Conservation (phyloP, 208 protist species). For the Kentomonas sorsogonicus region DNA sequence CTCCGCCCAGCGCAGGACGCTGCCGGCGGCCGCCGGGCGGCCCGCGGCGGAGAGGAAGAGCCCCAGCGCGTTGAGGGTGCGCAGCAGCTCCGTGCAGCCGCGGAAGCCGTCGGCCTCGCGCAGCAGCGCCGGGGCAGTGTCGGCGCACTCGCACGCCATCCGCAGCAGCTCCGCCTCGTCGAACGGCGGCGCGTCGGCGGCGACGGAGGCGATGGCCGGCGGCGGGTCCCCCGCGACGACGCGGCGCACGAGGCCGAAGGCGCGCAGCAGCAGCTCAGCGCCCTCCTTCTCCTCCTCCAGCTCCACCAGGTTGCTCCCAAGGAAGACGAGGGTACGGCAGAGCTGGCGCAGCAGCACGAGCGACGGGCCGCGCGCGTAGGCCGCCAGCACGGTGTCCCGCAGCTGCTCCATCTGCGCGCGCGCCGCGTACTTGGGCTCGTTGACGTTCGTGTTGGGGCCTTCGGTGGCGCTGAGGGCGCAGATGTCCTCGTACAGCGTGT, state of each 20-base stretch:
- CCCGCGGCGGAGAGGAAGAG: constrained; percentile 56
- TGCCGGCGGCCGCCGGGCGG: constrained; percentile 33
- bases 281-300: constrained; percentile 70
- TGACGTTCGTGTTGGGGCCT: constrained; percentile 64
- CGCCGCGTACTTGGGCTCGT: constrained; percentile 70
- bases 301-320: constrained; percentile 69
- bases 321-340: constrained; percentile 61
- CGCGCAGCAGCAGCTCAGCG: constrained; percentile 37
- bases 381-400: constrained; percentile 48
- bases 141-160: too few relatives aligned
- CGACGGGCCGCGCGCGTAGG: constrained; percentile 30
- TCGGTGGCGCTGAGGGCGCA: constrained; percentile 46
- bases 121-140: too few relatives aligned
- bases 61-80: constrained; percentile 65
- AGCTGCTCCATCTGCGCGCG: constrained; percentile 54
- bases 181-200: constrained; percentile 23
- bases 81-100: constrained; percentile 53
- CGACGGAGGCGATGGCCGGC: constrained; percentile 8
- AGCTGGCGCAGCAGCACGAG: constrained; percentile 46
- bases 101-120: constrained; percentile 20
- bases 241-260: constrained; percentile 34
- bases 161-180: too few relatives aligned
- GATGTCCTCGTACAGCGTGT: constrained; percentile 43
- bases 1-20: constrained; percentile 57
- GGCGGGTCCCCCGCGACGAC: constrained; percentile 25